Base-by-base conservation (phyloP, 2,329 filamentous ascomycete species). In the Diaporthe destruens region DNA sequence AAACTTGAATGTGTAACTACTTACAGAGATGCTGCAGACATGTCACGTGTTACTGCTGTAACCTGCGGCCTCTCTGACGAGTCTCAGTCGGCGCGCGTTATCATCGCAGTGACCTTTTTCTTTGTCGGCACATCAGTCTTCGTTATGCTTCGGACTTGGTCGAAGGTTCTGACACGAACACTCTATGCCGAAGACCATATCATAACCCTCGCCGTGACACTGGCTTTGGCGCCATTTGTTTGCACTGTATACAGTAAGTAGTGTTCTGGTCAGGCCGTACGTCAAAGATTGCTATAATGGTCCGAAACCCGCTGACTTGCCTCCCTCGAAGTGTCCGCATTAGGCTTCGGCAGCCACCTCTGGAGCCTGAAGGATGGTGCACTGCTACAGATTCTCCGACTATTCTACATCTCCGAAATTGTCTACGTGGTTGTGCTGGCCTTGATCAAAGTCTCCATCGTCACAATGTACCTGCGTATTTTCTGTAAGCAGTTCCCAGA, bases 341-440 rank as follows among this genome's bases (percentile, higher is more conserved):
- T 74, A 11, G 74, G 74, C 18, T 68, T 75, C 23, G 73, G 74
- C 16, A 69, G 49, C 8, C 74, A 75, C 29, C 14, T 71, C 6
- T 74, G 73, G 57, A 71, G 74, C 42, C 73, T 75, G 8, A 36
- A 57, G 6, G 65, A 75, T 44, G 74, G 71, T 20, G 71, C 63
- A 18, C 14, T 72, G 14, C 16, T 53, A 16, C 51, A 66, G 34
- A 74, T 74, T 34, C 57, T 74, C 20, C 55, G 57, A 36, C 9
- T 74, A 7, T 72, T 75, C 65, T 75, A 74, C 63, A 25, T 74
- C 12, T 53, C 71, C 63, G 74, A 75, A 47, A 71, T 71, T 57
- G 16, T 71, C 29, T 75, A 75, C 36, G 68, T 75, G n/a, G 36
- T 68, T 49, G 57, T 73, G 12, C 39, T 75, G 1, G 63, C 73